Percentiles rank a stretch among this genome's conserved stretches.
Conservation (phyloP, 495 filamentous ascomycete species). For the Tuber magnatum region DNA sequence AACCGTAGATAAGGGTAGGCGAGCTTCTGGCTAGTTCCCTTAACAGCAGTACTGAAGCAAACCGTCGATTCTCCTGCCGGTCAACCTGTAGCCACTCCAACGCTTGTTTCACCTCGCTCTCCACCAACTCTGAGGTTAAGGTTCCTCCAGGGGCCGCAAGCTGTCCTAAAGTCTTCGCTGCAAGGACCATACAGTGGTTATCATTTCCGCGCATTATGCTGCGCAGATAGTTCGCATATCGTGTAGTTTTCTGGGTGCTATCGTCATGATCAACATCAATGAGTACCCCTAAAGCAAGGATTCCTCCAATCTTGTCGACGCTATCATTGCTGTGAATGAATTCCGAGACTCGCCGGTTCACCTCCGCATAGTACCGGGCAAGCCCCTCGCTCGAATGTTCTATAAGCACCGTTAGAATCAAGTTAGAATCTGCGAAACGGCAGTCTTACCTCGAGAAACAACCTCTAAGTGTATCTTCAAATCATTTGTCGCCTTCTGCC, state of each 20-base stretch:
- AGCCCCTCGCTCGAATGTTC: slow-evolving; percentile 61
- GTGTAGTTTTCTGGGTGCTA: slow-evolving; percentile 83
- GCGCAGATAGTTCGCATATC: slow-evolving; percentile 84
- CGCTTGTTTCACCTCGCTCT: slow-evolving; percentile 89
- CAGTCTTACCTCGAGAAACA: slow-evolving; percentile 34
- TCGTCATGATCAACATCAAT: slow-evolving; percentile 96
- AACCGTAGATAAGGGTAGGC: slow-evolving; percentile 86
- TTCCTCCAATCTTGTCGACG: slow-evolving; percentile 79
- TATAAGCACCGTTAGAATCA: slow-evolving; percentile 35
- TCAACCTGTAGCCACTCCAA: slow-evolving; percentile 96
- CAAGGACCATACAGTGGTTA: slow-evolving; percentile 73
- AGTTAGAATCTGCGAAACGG: background rate
- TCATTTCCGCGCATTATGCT: slow-evolving; percentile 82
- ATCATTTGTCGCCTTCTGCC: slow-evolving; percentile 42
- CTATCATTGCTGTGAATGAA: slow-evolving; percentile 77
- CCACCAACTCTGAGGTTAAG: slow-evolving; percentile 89
- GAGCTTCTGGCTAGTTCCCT: slow-evolving; percentile 84
- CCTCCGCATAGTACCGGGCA: slow-evolving; percentile 56
- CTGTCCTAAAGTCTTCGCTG: slow-evolving; percentile 77
- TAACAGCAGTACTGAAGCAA: slow-evolving; percentile 82
- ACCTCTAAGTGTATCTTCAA: slow-evolving; percentile 39
- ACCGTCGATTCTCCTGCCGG: slow-evolving; percentile 80
- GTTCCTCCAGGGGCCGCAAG: slow-evolving; percentile 88
- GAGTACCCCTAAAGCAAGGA: slow-evolving; percentile 81
- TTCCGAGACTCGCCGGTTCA: slow-evolving; percentile 57